These are phyloP conservation scores for Saccharum officinarum DNA, from an alignment of 176 grass and related monocot species.

Conservation along the genomic window DNA sequence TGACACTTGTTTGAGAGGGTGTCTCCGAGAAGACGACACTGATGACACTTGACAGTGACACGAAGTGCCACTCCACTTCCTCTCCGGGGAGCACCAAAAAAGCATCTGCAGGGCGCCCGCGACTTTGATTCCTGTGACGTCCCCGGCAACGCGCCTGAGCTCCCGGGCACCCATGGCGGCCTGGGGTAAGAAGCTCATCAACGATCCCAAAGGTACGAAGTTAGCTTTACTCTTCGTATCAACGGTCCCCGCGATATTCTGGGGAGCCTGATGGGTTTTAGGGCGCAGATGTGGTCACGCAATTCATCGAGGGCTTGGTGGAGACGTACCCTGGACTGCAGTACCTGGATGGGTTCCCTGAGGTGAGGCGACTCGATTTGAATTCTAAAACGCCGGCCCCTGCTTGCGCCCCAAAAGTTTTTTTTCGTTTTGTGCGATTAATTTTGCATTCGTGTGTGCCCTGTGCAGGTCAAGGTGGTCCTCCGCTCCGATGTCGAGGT, in stretches of 20 bases:
- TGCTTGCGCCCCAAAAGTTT: background rate
- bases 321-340: slow-evolving; percentile 65
- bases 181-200: slow-evolving; percentile 92
- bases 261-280: slow-evolving; percentile 34
- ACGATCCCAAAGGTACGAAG: slow-evolving; percentile 73
- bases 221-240: slow-evolving; percentile 15
- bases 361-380: slow-evolving; percentile 36
- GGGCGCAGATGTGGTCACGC: slow-evolving; percentile 77
- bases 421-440: background rate
- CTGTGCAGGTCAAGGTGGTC: slow-evolving; percentile 66
- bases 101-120: background rate
- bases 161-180: slow-evolving; percentile 55
- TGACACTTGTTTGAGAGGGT: too few species aligned
- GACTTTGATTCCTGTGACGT: background rate
- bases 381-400: background rate
- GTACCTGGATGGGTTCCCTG: slow-evolving; percentile 67
- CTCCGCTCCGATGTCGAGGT: slow-evolving; percentile 50
- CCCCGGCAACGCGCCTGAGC: slow-evolving; percentile 2
- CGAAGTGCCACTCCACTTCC: background rate
- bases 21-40: too few species aligned
- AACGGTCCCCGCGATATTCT: background rate
- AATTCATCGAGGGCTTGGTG: slow-evolving; percentile 93
- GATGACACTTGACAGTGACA: background rate
- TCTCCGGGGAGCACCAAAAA: background rate
- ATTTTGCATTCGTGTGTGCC: slow-evolving; percentile 5